Percentiles rank a stretch among this genome's conserved stretches.
Evolutionary conservation across 163 green algal genomes (phyloP).

Genomic region (Scenedesmus sp.): DNA sequence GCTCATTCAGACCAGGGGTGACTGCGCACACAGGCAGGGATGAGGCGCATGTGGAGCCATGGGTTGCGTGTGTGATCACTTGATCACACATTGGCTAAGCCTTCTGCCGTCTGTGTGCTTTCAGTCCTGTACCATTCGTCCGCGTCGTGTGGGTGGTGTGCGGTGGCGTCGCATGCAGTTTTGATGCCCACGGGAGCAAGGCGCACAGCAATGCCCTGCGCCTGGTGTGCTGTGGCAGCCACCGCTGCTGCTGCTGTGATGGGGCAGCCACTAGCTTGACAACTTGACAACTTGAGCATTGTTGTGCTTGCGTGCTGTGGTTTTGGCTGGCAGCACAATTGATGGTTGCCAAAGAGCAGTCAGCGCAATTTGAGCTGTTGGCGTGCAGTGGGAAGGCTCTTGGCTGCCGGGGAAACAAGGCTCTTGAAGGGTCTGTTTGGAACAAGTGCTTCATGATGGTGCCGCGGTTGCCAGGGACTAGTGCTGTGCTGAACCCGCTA

Average conservation of each 20-base stretch:
- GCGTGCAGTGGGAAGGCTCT: no score
- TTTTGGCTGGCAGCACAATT: neutral
- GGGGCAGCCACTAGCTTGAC: neutral
- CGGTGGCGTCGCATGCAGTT: neutral
- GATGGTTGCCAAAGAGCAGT: neutral
- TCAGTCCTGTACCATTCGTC: neutral
- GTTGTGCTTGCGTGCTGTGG: neutral
- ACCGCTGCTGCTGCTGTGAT: neutral
- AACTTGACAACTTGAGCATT: neutral
- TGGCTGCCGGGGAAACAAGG: no score
- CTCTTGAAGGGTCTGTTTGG: no score
- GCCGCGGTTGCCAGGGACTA: no score
- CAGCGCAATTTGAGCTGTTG: neutral
- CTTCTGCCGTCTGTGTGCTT: neutral
- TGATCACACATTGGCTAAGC: neutral
- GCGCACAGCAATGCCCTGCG: neutral
- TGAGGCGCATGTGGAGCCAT: neutral
- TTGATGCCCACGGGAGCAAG: neutral
- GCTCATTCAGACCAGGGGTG: neutral
- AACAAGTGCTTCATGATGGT: no score
- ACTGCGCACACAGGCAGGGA: neutral
- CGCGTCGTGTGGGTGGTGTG: neutral
- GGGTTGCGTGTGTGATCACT: neutral
- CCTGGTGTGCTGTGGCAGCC: neutral
- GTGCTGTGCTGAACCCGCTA: no score